Percentiles rank a stretch among this genome's conserved stretches.
Evolutionary conservation across 2,329 filamentous ascomycete genomes (phyloP).

Genomic region (Venturia effusa): DNA sequence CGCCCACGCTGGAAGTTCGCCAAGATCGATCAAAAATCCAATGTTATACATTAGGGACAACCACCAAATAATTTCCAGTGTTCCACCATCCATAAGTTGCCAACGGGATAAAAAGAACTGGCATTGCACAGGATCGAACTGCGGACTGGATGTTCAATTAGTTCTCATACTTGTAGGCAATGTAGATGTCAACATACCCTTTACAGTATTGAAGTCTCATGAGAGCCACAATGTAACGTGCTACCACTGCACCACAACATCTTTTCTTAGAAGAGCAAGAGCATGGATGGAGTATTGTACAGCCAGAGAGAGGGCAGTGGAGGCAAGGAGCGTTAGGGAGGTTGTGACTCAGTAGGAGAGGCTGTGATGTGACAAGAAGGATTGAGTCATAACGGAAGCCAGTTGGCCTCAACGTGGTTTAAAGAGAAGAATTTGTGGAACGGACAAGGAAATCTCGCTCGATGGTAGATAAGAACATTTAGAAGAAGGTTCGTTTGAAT

Average conservation of each 20-base stretch:
- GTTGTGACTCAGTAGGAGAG: background rate
- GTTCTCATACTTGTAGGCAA: too few species aligned
- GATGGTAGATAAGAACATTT: background rate
- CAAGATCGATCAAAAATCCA: too few species aligned
- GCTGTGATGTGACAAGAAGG: background rate
- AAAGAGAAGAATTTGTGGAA: background rate
- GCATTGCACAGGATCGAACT: constrained; percentile 4
- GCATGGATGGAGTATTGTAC: background rate
- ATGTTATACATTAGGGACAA: background rate
- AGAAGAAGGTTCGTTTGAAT: background rate
- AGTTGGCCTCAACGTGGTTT: background rate
- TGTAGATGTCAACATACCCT: too few species aligned
- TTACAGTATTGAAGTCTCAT: background rate
- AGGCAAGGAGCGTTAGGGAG: background rate
- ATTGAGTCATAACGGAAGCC: background rate
- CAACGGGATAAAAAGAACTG: background rate
- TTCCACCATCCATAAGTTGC: background rate
- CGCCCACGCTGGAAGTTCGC: too few species aligned
- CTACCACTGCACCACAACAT: constrained; percentile 6
- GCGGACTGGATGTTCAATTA: too few species aligned
- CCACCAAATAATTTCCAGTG: too few species aligned
- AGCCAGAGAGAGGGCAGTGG: background rate
- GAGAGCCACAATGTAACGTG: constrained; percentile 3
- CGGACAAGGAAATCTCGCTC: background rate
- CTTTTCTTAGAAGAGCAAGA: background rate